These are phyloP conservation scores for Kodamaea plutei DNA, from an alignment of 1,139 yeast species.

Conservation along the genomic window DNA sequence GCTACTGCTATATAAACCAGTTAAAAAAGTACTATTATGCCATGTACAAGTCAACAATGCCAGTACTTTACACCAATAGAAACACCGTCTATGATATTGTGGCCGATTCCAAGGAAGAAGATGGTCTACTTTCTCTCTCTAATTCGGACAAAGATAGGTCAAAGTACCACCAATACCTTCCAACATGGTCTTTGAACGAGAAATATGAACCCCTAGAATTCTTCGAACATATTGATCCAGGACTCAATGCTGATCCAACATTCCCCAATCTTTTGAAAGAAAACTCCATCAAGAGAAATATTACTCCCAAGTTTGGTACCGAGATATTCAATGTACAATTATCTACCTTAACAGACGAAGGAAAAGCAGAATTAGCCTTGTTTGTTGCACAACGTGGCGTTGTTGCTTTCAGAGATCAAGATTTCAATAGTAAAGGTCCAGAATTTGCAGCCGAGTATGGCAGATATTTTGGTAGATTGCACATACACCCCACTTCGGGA, in stretches of 20 bases:
- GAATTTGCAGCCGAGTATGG: conserved; percentile 33
- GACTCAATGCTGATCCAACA: conserved; percentile 52
- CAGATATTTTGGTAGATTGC: conserved; percentile 44
- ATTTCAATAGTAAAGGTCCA: conserved; percentile 56
- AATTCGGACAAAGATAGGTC: conserved; percentile 23
- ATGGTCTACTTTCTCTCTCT: conserved; percentile 28
- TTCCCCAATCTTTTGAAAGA: conserved; percentile 48
- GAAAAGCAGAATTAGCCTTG: conserved; percentile 62
- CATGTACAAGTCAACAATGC: conserved; percentile 7
- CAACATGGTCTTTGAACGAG: conserved; percentile 47
- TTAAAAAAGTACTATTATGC: neutral
- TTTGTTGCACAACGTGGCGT: conserved; percentile 65
- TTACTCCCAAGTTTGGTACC: conserved; percentile 66
- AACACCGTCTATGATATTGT: conserved; percentile 11
- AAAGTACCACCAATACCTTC: conserved; percentile 39
- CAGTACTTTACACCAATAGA: conserved; percentile 8
- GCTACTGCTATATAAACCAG: neutral
- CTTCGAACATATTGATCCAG: conserved; percentile 51
- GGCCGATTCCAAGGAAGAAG: conserved; percentile 13
- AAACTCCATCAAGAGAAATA: conserved; percentile 28
- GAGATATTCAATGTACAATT: conserved; percentile 59
- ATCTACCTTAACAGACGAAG: conserved; percentile 46
- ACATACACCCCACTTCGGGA: conserved; percentile 72
- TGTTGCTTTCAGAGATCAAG: conserved; percentile 64
- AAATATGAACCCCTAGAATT: conserved; percentile 43